Evolutionary conservation across 2,329 filamentous ascomycete species (phyloP), one percentile per base, ranked within the genome.

Genomic region (Bipolaris oryzae): DNA sequence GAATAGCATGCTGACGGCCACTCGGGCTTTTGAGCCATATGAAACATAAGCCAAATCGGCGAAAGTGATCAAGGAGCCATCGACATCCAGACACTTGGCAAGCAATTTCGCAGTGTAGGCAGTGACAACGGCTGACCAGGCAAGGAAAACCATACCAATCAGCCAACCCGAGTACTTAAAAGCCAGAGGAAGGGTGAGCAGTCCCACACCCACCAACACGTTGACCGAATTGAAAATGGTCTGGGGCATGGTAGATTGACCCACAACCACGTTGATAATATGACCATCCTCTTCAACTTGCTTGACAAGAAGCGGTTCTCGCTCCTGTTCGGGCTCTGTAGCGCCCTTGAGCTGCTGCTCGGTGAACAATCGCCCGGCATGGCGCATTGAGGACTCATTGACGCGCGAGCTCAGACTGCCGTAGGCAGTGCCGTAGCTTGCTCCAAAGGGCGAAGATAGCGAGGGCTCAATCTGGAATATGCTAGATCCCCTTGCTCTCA

Each of bases 171-270:
- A 88, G 74, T 96, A 92, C 69, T 88, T 91, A 69, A 98, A 81
- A 5, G 91, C 94, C 71, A 98, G 84, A 5, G 94, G 95, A 51
- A 99, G 80, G 75, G 91, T 96, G 48, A 99, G 82, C 28, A 99
- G 80, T 0, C 94, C 94, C 28, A 99, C 89, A 15, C 93, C 93
- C 59, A 97, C 94, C 57, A 97, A 80, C 48, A 96, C 91, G 64
- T 96, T 96, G 73, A 94, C 94, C 3, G 92, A 96, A 77, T 99
- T 99, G 82, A 98, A 96, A 60, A 97, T 85, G 6, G 94, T 98
- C 79, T 98, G 94, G 0, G 92, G 92, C 15, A 98, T 82, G 1
- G 94, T 99, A n/a, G 92, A 96, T 78, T 96, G 92, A 37, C 94
- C 94, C 60, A 96, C 89, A 2, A 96, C 88, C 2, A 94, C 85